phyloP scores from a whole-genome alignment of 257 asterid genomes.

The Verbena officinalis region DNA sequence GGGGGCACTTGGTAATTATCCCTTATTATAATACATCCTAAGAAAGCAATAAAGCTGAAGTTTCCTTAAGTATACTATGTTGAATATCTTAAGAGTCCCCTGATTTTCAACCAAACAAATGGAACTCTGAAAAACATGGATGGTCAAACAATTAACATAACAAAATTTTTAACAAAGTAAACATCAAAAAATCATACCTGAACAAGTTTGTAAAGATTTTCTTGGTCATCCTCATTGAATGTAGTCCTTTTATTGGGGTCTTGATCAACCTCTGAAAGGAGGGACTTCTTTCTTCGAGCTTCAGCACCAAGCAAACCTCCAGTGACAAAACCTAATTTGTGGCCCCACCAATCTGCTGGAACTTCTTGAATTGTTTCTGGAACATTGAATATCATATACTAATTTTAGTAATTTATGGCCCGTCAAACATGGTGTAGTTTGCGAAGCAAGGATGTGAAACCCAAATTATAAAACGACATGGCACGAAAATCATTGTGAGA shows the following conservation, averaged over 20 bases:
- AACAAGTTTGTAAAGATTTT: constrained; percentile 88
- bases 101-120: neutral
- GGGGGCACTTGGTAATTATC: too few species aligned
- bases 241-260: constrained; percentile 48
- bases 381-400: too few species aligned
- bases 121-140: neutral
- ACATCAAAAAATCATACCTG: constrained; percentile 56
- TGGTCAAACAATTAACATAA: too few species aligned
- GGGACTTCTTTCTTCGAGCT: constrained; percentile 59
- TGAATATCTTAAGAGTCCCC: too few species aligned
- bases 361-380: constrained; percentile 54
- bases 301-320: constrained; percentile 95
- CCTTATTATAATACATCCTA: too few species aligned
- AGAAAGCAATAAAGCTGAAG: too few species aligned
- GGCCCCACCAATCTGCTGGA: constrained; percentile 93
- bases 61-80: too few species aligned
- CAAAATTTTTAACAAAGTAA: neutral
- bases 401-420: too few species aligned
- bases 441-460: too few species aligned
- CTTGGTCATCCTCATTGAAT: constrained; percentile 90
- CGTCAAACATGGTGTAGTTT: too few species aligned
- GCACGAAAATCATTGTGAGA: too few species aligned
- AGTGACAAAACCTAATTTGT: constrained; percentile 70
- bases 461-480: too few species aligned
- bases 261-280: constrained; percentile 25